phyloP scores from a whole-genome alignment of 768 basidiomycete species.

The Leccinum subtestaceum region DNA sequence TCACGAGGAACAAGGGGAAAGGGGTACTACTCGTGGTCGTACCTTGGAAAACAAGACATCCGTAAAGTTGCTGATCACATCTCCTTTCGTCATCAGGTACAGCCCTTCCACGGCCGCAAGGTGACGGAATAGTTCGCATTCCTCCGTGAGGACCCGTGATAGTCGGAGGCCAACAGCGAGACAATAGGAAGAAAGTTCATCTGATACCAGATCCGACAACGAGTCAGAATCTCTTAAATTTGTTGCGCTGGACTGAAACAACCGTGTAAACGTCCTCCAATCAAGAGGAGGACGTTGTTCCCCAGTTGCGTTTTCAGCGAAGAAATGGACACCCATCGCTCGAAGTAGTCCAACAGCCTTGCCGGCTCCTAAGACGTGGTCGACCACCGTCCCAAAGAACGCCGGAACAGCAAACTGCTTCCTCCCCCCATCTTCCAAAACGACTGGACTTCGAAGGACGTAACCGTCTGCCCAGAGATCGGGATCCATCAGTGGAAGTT shows the following conservation, averaged over 20 bases:
- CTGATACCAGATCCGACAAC: constrained; percentile 60
- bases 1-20: not conserved
- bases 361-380: constrained; percentile 60
- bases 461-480: constrained; percentile 83
- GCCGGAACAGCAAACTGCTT: constrained; percentile 43
- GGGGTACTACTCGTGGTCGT: constrained; percentile 2
- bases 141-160: constrained; percentile 57
- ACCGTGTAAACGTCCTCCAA: constrained; percentile 43
- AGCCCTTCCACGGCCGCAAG: constrained; percentile 63
- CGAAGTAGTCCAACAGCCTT: constrained; percentile 76
- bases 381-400: constrained; percentile 61
- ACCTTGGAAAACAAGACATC: constrained; percentile 78
- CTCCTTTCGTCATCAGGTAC: constrained; percentile 76
- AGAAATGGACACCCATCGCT: constrained; percentile 40
- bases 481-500: constrained; percentile 59
- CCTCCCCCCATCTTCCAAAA: constrained; percentile 25
- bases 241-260: constrained; percentile 34
- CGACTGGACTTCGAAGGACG: constrained; percentile 44
- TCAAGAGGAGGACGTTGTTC: constrained; percentile 25
- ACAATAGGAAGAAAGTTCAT: constrained; percentile 59
- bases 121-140: constrained; percentile 65
- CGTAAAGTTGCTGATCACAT: constrained; percentile 69
- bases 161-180: constrained; percentile 49
- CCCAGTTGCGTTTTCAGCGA: constrained; percentile 15
- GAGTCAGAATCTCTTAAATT: constrained; percentile 56